phyloP scores from a whole-genome alignment of 495 filamentous ascomycete species.

The Xylaria bambusicola region DNA sequence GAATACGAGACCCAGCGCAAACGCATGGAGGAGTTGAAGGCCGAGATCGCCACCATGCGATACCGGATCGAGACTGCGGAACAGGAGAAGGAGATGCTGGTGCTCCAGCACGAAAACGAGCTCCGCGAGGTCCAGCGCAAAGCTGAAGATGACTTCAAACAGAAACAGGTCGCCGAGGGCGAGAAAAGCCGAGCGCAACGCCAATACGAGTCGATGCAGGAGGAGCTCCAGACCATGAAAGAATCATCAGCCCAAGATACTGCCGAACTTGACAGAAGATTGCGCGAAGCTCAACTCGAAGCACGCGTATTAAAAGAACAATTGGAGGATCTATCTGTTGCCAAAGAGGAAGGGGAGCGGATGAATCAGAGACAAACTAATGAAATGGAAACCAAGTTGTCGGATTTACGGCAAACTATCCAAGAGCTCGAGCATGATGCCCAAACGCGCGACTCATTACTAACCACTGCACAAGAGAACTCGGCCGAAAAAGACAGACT shows the following conservation, averaged over 20 bases:
- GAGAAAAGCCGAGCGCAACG: conserved; percentile 66
- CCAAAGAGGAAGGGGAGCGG: conserved; percentile 69
- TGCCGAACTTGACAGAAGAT: conserved; percentile 67
- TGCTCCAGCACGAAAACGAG: conserved; percentile 78
- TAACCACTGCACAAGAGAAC: conserved; percentile 67
- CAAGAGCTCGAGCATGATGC: conserved; percentile 74
- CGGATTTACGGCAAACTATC: conserved; percentile 64
- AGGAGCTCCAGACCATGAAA: conserved; percentile 70
- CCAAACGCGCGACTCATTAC: conserved; percentile 58
- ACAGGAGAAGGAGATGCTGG: conserved; percentile 80
- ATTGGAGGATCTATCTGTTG: conserved; percentile 70
- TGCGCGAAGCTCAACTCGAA: conserved; percentile 71
- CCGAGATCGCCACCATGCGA: conserved; percentile 55
- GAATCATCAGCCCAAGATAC: conserved; percentile 68
- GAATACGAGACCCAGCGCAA: conserved; percentile 53
- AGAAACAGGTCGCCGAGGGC: conserved; percentile 73
- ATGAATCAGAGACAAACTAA: conserved; percentile 66
- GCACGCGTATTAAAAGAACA: conserved; percentile 73
- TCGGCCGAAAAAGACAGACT: conserved; percentile 68
- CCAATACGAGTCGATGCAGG: conserved; percentile 69
- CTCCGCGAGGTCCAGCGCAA: conserved; percentile 71
- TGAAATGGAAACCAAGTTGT: conserved; percentile 71
- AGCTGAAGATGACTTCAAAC: conserved; percentile 80
- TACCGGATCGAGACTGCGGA: conserved; percentile 66
- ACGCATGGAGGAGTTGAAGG: conserved; percentile 56